Evolutionary conservation across 306 rosid species (phyloP).

Genomic region (Argentina anserina): DNA sequence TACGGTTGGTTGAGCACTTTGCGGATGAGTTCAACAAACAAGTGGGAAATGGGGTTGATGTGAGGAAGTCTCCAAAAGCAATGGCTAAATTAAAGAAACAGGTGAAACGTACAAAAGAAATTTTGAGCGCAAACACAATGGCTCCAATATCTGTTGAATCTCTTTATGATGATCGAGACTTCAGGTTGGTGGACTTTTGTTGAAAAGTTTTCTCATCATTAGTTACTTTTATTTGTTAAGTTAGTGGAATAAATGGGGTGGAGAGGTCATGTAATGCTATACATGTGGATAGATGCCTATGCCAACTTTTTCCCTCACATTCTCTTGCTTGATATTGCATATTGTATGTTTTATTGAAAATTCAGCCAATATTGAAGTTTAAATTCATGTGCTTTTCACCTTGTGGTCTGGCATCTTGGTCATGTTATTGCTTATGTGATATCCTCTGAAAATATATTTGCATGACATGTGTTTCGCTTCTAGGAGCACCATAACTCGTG

Average conservation of each 20-base stretch:
- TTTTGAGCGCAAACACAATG: slow-evolving; percentile 85
- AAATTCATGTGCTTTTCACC: background rate
- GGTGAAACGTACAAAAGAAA: slow-evolving; percentile 95
- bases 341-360: background rate
- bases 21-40: slow-evolving; percentile 86
- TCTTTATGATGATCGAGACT: slow-evolving; percentile 73
- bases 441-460: background rate
- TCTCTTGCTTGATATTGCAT: background rate
- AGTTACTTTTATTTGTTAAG: slow-evolving; percentile 3
- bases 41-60: slow-evolving; percentile 81
- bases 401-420: background rate
- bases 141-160: slow-evolving; percentile 99
- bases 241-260: background rate
- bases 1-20: slow-evolving; percentile 83
- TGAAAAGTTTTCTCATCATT: background rate
- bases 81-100: slow-evolving; percentile 98
- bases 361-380: too few relatives aligned
- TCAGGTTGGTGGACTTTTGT: slow-evolving; percentile 52
- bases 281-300: background rate
- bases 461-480: slow-evolving; percentile 18
- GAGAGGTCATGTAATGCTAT: background rate
- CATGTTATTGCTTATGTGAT: background rate
- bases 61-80: slow-evolving; percentile 80
- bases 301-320: background rate
- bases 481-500: slow-evolving; percentile 92